Conservation (phyloP, 2,329 filamentous ascomycete genomes). For the Penicillium hordei region DNA sequence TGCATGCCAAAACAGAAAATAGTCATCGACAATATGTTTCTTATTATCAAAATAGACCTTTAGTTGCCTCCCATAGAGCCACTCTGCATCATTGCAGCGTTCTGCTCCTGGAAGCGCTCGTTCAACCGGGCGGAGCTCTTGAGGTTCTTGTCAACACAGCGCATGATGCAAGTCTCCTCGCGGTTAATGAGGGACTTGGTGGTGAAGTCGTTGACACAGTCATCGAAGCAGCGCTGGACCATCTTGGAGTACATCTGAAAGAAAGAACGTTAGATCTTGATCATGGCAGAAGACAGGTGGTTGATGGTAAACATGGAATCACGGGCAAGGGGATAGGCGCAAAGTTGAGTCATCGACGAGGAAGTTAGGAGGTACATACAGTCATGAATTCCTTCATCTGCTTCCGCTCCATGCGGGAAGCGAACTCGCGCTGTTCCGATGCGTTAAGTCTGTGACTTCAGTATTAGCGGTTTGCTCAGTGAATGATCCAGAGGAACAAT, state of each 20-base stretch:
- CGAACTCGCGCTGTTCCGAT: slow-evolving; percentile 87
- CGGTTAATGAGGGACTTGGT: slow-evolving; percentile 87
- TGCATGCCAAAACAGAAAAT: not conserved
- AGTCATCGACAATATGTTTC: not conserved
- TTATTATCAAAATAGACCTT: not conserved
- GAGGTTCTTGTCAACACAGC: slow-evolving; percentile 95
- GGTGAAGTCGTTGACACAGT: slow-evolving; percentile 98
- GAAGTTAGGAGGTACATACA: slow-evolving; percentile 56
- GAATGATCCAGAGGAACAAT: slow-evolving; percentile 7
- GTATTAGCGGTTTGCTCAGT: slow-evolving; percentile 2
- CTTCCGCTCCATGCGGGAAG: slow-evolving; percentile 92
- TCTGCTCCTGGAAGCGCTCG: slow-evolving; percentile 81
- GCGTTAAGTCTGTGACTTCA: slow-evolving; percentile 60
- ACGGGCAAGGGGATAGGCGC: not conserved
- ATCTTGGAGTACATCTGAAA: slow-evolving; percentile 64
- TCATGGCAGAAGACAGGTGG: not conserved
- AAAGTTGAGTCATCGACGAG: too few relatives aligned
- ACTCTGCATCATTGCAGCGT: slow-evolving; percentile 65
- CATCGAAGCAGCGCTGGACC: slow-evolving; percentile 75
- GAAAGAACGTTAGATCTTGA: slow-evolving; percentile 16
- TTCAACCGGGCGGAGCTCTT: slow-evolving; percentile 86
- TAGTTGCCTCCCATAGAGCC: slow-evolving; percentile 50
- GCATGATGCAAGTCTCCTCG: slow-evolving; percentile 88
- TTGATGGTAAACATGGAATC: not conserved
- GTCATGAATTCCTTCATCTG: slow-evolving; percentile 99